Conservation (phyloP, 176 grass and related monocot genomes). For the Carex myosuroides region DNA sequence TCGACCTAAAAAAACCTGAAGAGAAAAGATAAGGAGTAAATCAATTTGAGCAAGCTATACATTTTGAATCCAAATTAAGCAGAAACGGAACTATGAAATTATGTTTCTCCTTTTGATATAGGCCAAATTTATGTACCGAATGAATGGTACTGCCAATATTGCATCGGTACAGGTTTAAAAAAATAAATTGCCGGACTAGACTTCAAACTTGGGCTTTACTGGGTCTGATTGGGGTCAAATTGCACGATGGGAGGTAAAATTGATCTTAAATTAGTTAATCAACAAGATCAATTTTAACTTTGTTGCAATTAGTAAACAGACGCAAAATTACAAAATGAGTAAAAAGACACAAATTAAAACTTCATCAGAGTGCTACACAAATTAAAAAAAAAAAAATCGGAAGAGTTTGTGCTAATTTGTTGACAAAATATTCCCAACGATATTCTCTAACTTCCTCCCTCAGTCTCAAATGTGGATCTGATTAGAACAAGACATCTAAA, state of each 20-base stretch:
- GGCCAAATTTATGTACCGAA: too few species aligned
- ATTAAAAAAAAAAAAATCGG: not conserved
- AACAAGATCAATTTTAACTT: not conserved
- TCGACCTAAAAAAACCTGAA: conserved; percentile 5
- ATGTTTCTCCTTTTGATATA: too few species aligned
- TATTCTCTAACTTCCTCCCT: not conserved
- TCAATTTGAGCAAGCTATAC: not conserved
- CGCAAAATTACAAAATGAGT: too few species aligned
- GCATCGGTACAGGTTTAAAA: not conserved
- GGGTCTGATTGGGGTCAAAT: not conserved
- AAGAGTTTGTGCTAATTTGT: not conserved
- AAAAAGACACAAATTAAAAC: not conserved
- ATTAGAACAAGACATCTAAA: not conserved
- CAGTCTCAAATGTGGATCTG: not conserved
- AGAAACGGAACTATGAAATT: too few species aligned
- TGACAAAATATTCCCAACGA: not conserved
- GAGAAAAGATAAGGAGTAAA: not conserved
- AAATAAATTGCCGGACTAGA: not conserved
- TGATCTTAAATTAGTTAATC: not conserved
- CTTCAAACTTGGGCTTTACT: not conserved
- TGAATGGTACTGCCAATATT: not conserved
- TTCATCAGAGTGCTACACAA: not conserved
- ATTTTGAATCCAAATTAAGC: not conserved
- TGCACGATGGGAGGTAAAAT: not conserved
- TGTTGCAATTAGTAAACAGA: not conserved